These are phyloP conservation scores for Cladosporium sp. DNA, from an alignment of 2,329 filamentous ascomycete species.

Conservation along the genomic window DNA sequence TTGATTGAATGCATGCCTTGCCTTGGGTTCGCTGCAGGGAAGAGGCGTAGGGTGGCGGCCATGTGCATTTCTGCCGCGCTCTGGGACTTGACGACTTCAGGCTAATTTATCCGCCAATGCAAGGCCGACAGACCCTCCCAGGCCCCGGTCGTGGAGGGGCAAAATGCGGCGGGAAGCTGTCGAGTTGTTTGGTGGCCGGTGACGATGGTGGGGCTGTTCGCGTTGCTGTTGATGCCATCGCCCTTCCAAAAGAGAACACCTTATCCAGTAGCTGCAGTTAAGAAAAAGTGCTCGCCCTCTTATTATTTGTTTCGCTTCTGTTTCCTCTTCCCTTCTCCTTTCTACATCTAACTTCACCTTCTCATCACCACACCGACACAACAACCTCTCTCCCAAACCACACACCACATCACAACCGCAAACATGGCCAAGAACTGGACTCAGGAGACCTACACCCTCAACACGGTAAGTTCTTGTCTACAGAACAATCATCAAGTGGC, in stretches of 20 bases:
- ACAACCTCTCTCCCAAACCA: background rate
- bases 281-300: conserved; percentile 7
- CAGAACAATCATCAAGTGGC: background rate
- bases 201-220: conserved; percentile 12
- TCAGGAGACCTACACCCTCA: conserved; percentile 49
- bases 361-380: background rate
- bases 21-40: too few relatives aligned
- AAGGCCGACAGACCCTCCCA: too few relatives aligned
- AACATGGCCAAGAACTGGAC: conserved; percentile 21
- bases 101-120: conserved; percentile 9
- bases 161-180: background rate
- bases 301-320: background rate
- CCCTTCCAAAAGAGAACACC: conserved; percentile 1
- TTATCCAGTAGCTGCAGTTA: conserved; percentile 12
- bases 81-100: background rate
- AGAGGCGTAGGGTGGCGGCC: too few relatives aligned
- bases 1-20: too few relatives aligned
- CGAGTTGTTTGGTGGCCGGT: background rate
- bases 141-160: background rate
- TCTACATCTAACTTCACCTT: background rate
- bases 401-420: conserved; percentile 3
- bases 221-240: conserved; percentile 3
- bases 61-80: background rate
- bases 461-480: conserved; percentile 43
- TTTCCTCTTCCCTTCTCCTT: background rate